These are phyloP conservation scores for Entelexis sorbosivorans DNA, from an alignment of 1,139 yeast genomes.

Conservation along the genomic window DNA sequence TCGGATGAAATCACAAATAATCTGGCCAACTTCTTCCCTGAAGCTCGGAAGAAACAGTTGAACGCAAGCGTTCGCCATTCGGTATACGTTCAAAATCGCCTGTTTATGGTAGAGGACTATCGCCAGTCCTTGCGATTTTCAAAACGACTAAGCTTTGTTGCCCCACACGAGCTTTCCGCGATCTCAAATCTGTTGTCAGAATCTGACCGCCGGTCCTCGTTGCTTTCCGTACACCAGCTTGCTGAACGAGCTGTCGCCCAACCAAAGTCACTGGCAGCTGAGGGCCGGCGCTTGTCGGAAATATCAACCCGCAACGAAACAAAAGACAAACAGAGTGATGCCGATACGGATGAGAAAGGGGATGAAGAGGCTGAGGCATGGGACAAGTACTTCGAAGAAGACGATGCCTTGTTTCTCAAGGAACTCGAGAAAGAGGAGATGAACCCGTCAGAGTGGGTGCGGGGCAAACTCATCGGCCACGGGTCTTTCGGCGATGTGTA, in stretches of 20 bases:
- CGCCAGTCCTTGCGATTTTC: constrained; percentile 6
- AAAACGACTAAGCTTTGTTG: constrained; percentile 11
- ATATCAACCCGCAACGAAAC: too few species aligned
- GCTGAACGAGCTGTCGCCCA: background rate
- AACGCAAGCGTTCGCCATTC: constrained; percentile 78
- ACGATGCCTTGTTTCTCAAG: constrained; percentile 27
- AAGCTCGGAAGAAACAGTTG: constrained; percentile 58
- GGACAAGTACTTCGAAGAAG: constrained; percentile 2
- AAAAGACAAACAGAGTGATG: background rate
- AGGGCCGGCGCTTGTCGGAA: too few species aligned
- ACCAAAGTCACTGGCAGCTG: background rate
- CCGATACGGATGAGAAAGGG: background rate
- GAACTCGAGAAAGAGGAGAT: constrained; percentile 41
- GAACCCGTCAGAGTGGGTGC: constrained; percentile 75
- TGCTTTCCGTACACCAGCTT: constrained; percentile 1
- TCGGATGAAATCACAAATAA: constrained; percentile 55
- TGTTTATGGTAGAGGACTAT: constrained; percentile 25
- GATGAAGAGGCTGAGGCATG: constrained; percentile 16
- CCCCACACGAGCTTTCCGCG: background rate
- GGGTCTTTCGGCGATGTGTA: constrained; percentile 94
- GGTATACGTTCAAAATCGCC: constrained; percentile 55
- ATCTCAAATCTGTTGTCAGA: background rate
- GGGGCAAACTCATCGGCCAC: constrained; percentile 86
- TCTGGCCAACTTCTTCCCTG: constrained; percentile 84
- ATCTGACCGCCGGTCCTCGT: background rate